Conservation (phyloP, 192 early-diverging fungal genomes). For the Coemansia sp. region DNA sequence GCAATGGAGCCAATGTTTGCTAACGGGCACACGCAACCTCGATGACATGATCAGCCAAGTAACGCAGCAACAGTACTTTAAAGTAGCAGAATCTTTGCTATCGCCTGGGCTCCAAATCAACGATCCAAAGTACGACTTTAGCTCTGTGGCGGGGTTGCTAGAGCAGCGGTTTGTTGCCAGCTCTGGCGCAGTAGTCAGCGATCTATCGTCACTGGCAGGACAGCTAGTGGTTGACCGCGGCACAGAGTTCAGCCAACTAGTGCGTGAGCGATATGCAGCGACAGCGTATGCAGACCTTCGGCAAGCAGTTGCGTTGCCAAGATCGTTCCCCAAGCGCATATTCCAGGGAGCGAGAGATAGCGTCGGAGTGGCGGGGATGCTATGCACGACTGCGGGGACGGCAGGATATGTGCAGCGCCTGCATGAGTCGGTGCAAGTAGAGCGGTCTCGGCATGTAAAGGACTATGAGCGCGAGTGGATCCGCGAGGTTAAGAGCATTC, state of each 20-base stretch:
- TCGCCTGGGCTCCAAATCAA: constrained; percentile 27
- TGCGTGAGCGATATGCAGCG: constrained; percentile 10
- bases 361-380: constrained; percentile 35
- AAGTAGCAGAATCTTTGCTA: constrained; percentile 31
- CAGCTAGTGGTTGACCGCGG: constrained; percentile 43
- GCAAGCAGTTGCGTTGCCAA: constrained; percentile 14
- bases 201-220: constrained; percentile 18
- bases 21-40: constrained; percentile 18
- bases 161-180: constrained; percentile 20
- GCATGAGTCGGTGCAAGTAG: constrained; percentile 20
- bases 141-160: constrained; percentile 8
- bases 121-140: neutral
- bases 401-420: constrained; percentile 29
- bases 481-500: constrained; percentile 22
- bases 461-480: constrained; percentile 49
- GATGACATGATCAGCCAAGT: constrained; percentile 39
- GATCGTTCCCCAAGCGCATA: constrained; percentile 27
- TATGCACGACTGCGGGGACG: constrained; percentile 32
- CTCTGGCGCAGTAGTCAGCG: constrained; percentile 11
- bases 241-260: constrained; percentile 18
- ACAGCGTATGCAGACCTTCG: constrained; percentile 7
- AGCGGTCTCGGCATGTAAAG: constrained; percentile 36
- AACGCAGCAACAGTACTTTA: constrained; percentile 40
- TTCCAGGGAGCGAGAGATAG: constrained; percentile 16
- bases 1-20: constrained; percentile 38